Conservation (phyloP, 768 basidiomycete species). For the Lactarius sanguifluus region DNA sequence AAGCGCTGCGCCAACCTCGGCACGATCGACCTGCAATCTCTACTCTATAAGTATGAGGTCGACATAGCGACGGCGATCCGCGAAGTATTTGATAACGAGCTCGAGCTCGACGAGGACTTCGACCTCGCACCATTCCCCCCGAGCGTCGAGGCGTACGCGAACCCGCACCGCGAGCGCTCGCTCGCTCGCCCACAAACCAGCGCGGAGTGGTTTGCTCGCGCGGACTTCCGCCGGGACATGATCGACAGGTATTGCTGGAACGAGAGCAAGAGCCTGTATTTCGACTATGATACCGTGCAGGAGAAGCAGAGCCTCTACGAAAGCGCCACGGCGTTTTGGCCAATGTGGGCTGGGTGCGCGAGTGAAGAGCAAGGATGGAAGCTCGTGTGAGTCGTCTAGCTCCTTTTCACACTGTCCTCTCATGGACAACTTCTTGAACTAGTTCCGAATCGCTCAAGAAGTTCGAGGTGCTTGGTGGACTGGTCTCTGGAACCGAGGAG, state of each 20-base stretch:
- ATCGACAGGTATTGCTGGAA: constrained; percentile 98
- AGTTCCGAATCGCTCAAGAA: constrained; percentile 87
- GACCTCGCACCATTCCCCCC: constrained; percentile 90
- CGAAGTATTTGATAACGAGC: constrained; percentile 90
- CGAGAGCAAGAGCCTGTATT: constrained; percentile 90
- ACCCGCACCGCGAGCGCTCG: constrained; percentile 59
- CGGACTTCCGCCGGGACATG: constrained; percentile 74
- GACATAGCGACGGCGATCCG: constrained; percentile 98
- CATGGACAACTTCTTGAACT: neutral
- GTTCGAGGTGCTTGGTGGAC: constrained; percentile 93
- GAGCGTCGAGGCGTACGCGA: constrained; percentile 65
- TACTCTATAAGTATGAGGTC: constrained; percentile 97
- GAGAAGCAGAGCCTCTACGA: constrained; percentile 94
- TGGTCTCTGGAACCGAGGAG: constrained; percentile 96
- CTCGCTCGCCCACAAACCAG: constrained; percentile 63
- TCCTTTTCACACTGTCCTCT: neutral
- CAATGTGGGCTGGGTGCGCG: constrained; percentile 96
- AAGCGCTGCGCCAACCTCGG: constrained; percentile 96
- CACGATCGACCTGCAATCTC: constrained; percentile 92
- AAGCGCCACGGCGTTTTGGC: constrained; percentile 95
- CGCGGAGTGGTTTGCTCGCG: constrained; percentile 91
- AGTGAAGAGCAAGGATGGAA: constrained; percentile 94
- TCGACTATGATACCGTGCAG: constrained; percentile 92
- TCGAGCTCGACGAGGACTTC: constrained; percentile 93
- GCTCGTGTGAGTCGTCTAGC: constrained; percentile 68